These are phyloP conservation scores for Penicillium corylophilum DNA, from an alignment of 2,329 filamentous ascomycete genomes.

Conservation along the genomic window DNA sequence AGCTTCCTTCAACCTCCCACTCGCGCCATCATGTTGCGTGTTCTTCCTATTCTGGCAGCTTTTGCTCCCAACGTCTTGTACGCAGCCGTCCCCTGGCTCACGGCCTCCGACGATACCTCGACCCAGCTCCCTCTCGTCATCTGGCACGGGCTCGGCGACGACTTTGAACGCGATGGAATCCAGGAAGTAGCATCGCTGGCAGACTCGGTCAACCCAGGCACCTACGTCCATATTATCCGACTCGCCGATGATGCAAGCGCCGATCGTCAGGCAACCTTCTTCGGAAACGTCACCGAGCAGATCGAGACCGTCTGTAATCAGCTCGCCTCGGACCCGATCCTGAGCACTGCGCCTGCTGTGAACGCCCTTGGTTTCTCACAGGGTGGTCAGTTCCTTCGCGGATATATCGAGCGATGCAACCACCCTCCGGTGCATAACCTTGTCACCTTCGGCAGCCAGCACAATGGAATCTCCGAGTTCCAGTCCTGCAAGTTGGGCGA, in stretches of 20 bases:
- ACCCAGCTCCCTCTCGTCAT: slow-evolving; percentile 80
- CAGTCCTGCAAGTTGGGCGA: slow-evolving; percentile 69
- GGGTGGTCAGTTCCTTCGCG: slow-evolving; percentile 93
- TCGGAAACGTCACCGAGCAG: slow-evolving; percentile 84
- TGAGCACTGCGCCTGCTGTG: slow-evolving; percentile 76
- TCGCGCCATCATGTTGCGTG: slow-evolving; percentile 6
- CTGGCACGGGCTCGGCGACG: slow-evolving; percentile 78
- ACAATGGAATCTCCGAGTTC: slow-evolving; percentile 88
- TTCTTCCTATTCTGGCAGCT: slow-evolving; percentile 18
- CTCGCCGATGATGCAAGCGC: slow-evolving; percentile 63
- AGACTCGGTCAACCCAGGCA: slow-evolving; percentile 73
- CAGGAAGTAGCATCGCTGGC: slow-evolving; percentile 69
- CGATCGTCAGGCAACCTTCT: slow-evolving; percentile 83
- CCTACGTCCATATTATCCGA: slow-evolving; percentile 76
- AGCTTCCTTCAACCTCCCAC: slow-evolving; percentile 1
- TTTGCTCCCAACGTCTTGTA: slow-evolving; percentile 16
- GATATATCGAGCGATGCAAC: slow-evolving; percentile 85
- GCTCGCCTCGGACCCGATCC: slow-evolving; percentile 71
- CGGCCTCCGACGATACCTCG: slow-evolving; percentile 19
- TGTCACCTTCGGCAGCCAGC: slow-evolving; percentile 85
- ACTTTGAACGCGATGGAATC: slow-evolving; percentile 74
- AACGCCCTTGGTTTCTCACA: slow-evolving; percentile 95
- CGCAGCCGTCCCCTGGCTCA: slow-evolving; percentile 15
- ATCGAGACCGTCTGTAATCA: slow-evolving; percentile 73
- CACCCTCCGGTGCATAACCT: slow-evolving; percentile 70